Conservation (phyloP, 306 rosid species). For the Vigna hirtella region DNA sequence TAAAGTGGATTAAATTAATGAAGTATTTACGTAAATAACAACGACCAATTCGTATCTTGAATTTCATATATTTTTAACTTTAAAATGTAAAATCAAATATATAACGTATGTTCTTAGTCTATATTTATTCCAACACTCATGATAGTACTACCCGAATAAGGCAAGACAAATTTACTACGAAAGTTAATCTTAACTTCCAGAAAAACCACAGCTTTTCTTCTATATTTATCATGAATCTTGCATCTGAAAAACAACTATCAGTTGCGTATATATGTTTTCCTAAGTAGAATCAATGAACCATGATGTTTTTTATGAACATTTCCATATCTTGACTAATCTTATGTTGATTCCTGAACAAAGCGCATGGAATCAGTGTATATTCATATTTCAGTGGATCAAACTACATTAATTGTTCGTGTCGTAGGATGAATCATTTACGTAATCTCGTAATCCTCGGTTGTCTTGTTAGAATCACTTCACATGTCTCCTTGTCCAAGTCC, state of each 20-base stretch:
- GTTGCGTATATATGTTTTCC: conserved; percentile 19
- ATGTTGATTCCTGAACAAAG: neutral
- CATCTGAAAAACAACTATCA: neutral
- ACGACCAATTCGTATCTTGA: too few species aligned
- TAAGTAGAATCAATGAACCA: conserved; percentile 37
- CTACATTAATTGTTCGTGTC: neutral
- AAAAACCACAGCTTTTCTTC: conserved; percentile 13
- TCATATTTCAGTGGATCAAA: neutral
- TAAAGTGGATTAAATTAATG: too few species aligned
- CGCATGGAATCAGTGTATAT: conserved; percentile 6
- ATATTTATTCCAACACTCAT: neutral
- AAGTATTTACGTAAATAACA: too few species aligned
- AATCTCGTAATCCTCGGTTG: neutral
- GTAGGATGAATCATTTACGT: conserved; percentile 11
- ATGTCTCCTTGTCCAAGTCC: conserved; percentile 16
- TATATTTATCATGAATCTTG: neutral
- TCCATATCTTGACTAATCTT: neutral
- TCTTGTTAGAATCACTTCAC: neutral
- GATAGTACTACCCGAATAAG: neutral
- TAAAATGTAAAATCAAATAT: neutral
- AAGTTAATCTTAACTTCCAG: neutral
- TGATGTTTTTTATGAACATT: neutral
- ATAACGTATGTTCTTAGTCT: neutral
- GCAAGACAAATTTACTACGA: neutral
- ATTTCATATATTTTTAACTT: neutral